Evolutionary conservation across 1,139 yeast species (phyloP).

Genomic region (Pichia sp.): DNA sequence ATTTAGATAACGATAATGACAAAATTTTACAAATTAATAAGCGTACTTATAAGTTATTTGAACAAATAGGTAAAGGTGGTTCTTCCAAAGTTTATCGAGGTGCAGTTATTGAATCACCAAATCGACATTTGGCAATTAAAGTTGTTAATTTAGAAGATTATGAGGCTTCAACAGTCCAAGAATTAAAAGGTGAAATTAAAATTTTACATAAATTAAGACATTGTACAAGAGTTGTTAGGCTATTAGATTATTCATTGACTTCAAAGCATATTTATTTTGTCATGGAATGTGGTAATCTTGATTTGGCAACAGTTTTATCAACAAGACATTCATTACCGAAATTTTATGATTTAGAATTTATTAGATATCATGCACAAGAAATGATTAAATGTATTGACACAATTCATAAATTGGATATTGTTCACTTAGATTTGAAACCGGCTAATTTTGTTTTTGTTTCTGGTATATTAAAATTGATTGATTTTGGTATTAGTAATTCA

Average conservation of each 20-base stretch:
- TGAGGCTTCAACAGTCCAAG: conserved; percentile 65
- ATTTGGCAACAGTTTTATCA: conserved; percentile 74
- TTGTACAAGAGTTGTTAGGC: conserved; percentile 68
- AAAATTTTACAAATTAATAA: conserved; percentile 43
- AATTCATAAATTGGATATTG: conserved; percentile 83
- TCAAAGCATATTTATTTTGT: conserved; percentile 63
- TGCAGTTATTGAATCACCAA: conserved; percentile 37
- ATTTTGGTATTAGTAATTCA: conserved; percentile 93
- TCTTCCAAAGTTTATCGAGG: conserved; percentile 89
- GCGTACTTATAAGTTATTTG: conserved; percentile 64
- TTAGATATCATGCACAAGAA: conserved; percentile 75
- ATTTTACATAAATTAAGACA: conserved; percentile 55
- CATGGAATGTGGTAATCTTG: conserved; percentile 96
- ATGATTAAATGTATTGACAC: conserved; percentile 78
- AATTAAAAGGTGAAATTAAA: conserved; percentile 87
- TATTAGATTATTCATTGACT: conserved; percentile 67
- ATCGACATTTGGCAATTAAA: conserved; percentile 70
- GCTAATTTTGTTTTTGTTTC: conserved; percentile 87
- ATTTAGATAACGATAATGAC: neutral
- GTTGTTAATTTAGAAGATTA: conserved; percentile 76
- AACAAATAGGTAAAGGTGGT: conserved; percentile 86
- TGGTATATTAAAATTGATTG: conserved; percentile 82
- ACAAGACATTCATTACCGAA: conserved; percentile 37
- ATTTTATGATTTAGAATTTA: conserved; percentile 65
- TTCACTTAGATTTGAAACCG: conserved; percentile 92